Evolutionary conservation across 441 rosid species (phyloP).

Genomic region (Monsonia emarginata): DNA sequence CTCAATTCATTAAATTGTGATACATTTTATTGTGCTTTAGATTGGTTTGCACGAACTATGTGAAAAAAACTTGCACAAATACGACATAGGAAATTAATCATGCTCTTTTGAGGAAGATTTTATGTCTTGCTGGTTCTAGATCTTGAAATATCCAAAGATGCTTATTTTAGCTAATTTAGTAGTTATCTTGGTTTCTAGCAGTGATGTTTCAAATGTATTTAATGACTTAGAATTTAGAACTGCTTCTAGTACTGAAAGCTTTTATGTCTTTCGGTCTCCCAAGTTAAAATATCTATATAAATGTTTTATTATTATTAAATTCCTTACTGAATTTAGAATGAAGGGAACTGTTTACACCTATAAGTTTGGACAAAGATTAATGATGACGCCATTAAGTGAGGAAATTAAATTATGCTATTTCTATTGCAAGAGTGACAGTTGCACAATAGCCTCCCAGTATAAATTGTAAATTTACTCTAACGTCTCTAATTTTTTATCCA

Average conservation of each 20-base stretch:
- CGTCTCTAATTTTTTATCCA: too few species aligned
- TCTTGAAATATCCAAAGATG: background rate
- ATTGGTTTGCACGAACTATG: background rate
- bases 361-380: background rate
- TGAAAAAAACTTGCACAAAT: background rate
- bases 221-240: background rate
- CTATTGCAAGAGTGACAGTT: background rate
- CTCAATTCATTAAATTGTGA: background rate
- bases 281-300: background rate
- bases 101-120: background rate
- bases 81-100: background rate
- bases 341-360: background rate
- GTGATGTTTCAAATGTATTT: background rate
- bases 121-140: background rate
- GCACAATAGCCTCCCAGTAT: too few species aligned
- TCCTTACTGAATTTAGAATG: background rate
- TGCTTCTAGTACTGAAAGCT: background rate
- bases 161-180: background rate
- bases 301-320: background rate
- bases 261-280: background rate
- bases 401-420: background rate
- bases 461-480: too few species aligned
- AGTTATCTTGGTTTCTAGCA: too few species aligned
- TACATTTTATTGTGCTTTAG: background rate
- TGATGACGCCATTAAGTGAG: too few species aligned